Conservation (phyloP, 1,284 basidiomycete species). For the Xerocomus nothofagi region DNA sequence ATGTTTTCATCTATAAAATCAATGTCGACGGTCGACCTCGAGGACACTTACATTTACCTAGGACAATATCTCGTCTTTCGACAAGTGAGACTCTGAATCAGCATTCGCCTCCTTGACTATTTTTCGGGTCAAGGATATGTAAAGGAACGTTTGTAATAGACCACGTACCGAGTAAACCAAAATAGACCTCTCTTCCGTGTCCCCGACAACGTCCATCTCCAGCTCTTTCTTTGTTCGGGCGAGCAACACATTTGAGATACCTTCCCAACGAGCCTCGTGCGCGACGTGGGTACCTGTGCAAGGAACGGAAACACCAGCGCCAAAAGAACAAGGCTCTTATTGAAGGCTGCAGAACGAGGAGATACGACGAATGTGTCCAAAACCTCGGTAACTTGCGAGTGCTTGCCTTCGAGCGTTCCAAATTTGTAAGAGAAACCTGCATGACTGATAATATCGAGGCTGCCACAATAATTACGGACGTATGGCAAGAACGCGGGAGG, state of each 20-base stretch:
- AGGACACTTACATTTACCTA: conserved; percentile 39
- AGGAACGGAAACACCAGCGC: conserved; percentile 45
- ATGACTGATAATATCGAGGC: conserved; percentile 34
- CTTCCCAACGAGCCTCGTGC: conserved; percentile 35
- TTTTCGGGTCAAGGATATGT: neutral
- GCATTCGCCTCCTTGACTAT: conserved; percentile 38
- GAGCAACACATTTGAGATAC: conserved; percentile 52
- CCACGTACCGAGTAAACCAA: conserved; percentile 29
- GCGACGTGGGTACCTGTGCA: conserved; percentile 42
- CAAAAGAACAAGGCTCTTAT: conserved; percentile 41
- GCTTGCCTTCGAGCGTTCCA: conserved; percentile 38
- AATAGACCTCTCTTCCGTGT: conserved; percentile 47
- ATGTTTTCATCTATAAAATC: too few species aligned
- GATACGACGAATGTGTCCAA: conserved; percentile 37
- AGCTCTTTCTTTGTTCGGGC: conserved; percentile 43
- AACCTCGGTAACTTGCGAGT: conserved; percentile 42
- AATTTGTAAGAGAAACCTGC: conserved; percentile 48
- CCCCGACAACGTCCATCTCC: conserved; percentile 30
- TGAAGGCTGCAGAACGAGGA: conserved; percentile 22
- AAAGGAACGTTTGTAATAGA: too few species aligned
- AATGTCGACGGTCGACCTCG: too few species aligned
- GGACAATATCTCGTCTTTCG: conserved; percentile 67
- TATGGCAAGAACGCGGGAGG: neutral
- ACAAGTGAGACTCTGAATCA: conserved; percentile 47
- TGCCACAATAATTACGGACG: conserved; percentile 35